A percentile compares a stretch with the other conserved stretches of the same genome.
Evolutionary conservation across 495 filamentous ascomycete species (phyloP).

Genomic region (Trichoderma parareesei): DNA sequence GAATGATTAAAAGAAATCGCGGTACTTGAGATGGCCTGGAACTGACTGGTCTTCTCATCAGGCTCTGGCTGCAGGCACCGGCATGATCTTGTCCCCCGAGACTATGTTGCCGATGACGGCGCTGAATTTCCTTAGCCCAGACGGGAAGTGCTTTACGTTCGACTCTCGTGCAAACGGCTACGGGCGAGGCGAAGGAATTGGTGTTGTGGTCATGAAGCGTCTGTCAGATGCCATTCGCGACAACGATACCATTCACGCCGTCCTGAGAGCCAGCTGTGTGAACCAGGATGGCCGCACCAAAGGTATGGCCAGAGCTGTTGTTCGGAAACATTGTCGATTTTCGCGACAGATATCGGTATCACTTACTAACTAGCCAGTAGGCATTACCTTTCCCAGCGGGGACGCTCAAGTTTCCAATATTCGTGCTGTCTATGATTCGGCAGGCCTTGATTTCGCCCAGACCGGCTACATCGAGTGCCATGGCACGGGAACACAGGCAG

Average conservation of each 20-base stretch:
- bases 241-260: constrained; percentile 42
- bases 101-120: constrained; percentile 22
- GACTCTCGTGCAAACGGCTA: constrained; percentile 38
- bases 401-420: constrained; percentile 45
- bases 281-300: constrained; percentile 44
- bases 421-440: constrained; percentile 29
- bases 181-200: constrained; percentile 49
- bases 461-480: constrained; percentile 37
- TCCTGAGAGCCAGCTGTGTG: constrained; percentile 41
- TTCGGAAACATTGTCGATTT: not conserved
- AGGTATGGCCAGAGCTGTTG: constrained; percentile 6
- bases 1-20: constrained; percentile 7
- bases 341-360: not conserved
- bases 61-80: constrained; percentile 26
- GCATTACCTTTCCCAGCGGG: constrained; percentile 40
- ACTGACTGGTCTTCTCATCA: constrained; percentile 2
- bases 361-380: constrained; percentile 9
- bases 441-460: constrained; percentile 32
- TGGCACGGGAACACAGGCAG: constrained; percentile 39
- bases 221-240: constrained; percentile 39
- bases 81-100: constrained; percentile 24
- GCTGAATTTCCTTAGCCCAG: constrained; percentile 20
- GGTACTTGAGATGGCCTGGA: not conserved
- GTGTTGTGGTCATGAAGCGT: constrained; percentile 43
- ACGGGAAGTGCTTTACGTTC: constrained; percentile 25